Evolutionary conservation across 2,329 filamentous ascomycete genomes (phyloP).

Genomic region (Pseudogymnoascus sp.): DNA sequence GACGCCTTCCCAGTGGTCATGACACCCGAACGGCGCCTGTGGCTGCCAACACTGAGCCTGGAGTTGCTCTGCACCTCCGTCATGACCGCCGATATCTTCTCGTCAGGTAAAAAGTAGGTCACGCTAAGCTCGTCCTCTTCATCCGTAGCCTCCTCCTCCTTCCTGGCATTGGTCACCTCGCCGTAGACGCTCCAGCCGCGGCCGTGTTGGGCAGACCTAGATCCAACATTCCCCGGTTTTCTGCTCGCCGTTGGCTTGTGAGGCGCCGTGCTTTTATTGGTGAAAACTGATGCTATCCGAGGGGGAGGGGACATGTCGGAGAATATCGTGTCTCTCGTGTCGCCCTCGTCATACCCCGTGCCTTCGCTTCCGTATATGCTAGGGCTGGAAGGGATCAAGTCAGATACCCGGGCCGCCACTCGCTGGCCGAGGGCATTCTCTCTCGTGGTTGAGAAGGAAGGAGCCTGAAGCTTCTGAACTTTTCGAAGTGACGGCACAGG

Average conservation of each 20-base stretch:
- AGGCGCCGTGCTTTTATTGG: neutral
- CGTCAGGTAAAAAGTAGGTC: neutral
- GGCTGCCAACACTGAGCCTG: neutral
- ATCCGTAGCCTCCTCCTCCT: neutral
- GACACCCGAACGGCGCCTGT: neutral
- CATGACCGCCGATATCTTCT: neutral
- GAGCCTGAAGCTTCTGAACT: neutral
- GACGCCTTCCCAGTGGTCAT: neutral
- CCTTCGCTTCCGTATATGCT: neutral
- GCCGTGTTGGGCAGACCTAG: neutral
- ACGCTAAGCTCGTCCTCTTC: conserved; percentile 3
- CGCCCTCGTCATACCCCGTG: neutral
- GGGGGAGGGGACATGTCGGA: neutral
- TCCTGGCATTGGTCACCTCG: neutral
- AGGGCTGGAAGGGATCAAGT: neutral
- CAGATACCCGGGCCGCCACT: neutral
- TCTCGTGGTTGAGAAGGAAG: neutral
- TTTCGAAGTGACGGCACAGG: conserved; percentile 17
- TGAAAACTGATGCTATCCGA: neutral
- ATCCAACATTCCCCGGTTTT: neutral
- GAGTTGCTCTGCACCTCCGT: neutral
- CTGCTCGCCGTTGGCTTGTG: neutral
- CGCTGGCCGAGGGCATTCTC: neutral
- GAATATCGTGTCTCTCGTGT: neutral
- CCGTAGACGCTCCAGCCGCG: conserved; percentile 4